Evolutionary conservation across 805 yeast genomes (phyloP).

Genomic region (Ogataea ganodermae): DNA sequence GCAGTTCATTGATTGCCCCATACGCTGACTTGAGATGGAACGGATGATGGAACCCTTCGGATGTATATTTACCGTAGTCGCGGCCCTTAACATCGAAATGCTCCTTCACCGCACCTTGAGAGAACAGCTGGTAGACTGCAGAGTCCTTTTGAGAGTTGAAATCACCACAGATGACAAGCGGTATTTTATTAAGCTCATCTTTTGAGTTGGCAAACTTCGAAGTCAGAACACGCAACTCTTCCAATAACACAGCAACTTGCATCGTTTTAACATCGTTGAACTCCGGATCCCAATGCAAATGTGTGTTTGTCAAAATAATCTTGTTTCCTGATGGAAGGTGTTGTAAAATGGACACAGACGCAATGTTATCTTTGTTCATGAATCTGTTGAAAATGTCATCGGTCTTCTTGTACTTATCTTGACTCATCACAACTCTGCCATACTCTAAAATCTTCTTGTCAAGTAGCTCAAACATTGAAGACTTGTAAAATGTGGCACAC

Average conservation of each 20-base stretch:
- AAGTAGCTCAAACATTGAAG: constrained; percentile 64
- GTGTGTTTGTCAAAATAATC: constrained; percentile 82
- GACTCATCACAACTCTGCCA: constrained; percentile 75
- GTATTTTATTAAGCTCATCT: constrained; percentile 46
- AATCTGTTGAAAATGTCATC: constrained; percentile 95
- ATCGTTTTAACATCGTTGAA: constrained; percentile 94
- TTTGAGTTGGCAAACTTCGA: constrained; percentile 41
- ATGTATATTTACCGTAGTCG: constrained; percentile 89
- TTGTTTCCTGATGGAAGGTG: constrained; percentile 71
- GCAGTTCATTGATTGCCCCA: constrained; percentile 80
- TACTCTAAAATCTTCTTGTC: constrained; percentile 80
- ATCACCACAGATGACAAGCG: constrained; percentile 92
- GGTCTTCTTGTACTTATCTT: constrained; percentile 86
- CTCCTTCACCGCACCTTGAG: constrained; percentile 75
- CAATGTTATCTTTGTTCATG: constrained; percentile 93
- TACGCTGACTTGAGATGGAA: constrained; percentile 85
- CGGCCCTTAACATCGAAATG: constrained; percentile 84
- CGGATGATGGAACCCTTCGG: constrained; percentile 81
- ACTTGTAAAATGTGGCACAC: constrained; percentile 89
- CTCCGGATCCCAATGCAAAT: constrained; percentile 98
- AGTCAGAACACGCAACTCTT: constrained; percentile 73
- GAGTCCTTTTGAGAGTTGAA: constrained; percentile 85
- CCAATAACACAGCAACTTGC: constrained; percentile 89
- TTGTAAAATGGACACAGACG: constrained; percentile 73
- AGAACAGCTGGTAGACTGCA: constrained; percentile 89